These are phyloP conservation scores for Boletus pseudopeckii DNA, from an alignment of 768 basidiomycete genomes.

Conservation along the genomic window DNA sequence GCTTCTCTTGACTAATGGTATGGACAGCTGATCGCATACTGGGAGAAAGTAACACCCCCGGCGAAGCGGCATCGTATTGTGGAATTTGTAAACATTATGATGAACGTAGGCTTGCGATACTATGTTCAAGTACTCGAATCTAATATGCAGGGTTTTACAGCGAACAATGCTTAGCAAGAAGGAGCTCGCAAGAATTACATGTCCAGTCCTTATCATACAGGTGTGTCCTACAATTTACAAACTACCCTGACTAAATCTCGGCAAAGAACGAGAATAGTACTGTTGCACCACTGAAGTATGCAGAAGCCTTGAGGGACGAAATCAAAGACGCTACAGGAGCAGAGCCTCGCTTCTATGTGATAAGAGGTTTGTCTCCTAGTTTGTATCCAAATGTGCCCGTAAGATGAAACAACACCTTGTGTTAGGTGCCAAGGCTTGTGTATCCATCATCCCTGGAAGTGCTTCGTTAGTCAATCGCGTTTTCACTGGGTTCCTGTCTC, in stretches of 20 bases:
- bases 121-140: not conserved
- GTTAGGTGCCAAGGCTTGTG: slow-evolving; percentile 51
- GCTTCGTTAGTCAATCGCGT: slow-evolving; percentile 64
- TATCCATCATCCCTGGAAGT: slow-evolving; percentile 53
- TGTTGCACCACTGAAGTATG: slow-evolving; percentile 51
- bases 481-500: slow-evolving; percentile 57
- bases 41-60: slow-evolving; percentile 58
- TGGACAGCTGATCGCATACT: slow-evolving; percentile 59
- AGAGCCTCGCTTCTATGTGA: slow-evolving; percentile 51
- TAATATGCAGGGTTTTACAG: slow-evolving; percentile 33
- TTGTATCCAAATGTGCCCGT: not conserved
- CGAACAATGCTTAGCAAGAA: slow-evolving; percentile 49
- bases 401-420: not conserved
- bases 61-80: slow-evolving; percentile 47
- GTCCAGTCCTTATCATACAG: slow-evolving; percentile 69
- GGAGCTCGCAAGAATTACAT: slow-evolving; percentile 49
- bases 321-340: slow-evolving; percentile 45
- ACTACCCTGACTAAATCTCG: not conserved
- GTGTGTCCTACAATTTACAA: slow-evolving; percentile 33
- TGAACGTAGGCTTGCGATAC: slow-evolving; percentile 48
- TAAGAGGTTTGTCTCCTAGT: slow-evolving; percentile 49
- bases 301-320: slow-evolving; percentile 49
- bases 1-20: slow-evolving; percentile 7
- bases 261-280: slow-evolving; percentile 59
- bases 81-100: slow-evolving; percentile 51